These are phyloP conservation scores for Sisymbrium altissimum DNA, from an alignment of 345 rosid species.

Conservation along the genomic window DNA sequence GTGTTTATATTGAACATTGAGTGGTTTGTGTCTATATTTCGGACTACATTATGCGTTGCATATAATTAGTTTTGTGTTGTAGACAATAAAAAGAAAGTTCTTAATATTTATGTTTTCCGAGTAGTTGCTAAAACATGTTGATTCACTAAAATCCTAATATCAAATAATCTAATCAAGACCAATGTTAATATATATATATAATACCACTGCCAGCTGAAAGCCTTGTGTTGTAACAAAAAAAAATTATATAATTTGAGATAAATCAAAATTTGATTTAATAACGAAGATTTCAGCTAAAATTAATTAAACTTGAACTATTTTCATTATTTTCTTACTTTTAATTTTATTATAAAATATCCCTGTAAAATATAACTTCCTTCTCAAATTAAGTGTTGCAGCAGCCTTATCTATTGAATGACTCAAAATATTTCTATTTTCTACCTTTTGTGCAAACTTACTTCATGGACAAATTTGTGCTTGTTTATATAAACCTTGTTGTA, in stretches of 20 bases:
- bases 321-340: no score
- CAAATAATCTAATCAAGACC: not conserved
- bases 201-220: not conserved
- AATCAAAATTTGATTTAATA: not conserved
- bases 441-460: conserved; percentile 35
- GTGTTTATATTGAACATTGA: not conserved
- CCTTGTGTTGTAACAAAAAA: not conserved
- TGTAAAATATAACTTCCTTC: no score
- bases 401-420: not conserved
- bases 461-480: conserved; percentile 30
- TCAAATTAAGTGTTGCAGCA: not conserved
- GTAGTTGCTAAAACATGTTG: not conserved
- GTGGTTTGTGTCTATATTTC: not conserved
- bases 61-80: not conserved
- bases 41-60: not conserved
- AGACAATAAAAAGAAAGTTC: not conserved
- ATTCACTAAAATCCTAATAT: not conserved
- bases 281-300: not conserved
- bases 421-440: not conserved
- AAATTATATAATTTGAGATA: not conserved
- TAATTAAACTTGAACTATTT: no score
- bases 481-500: conserved; percentile 26
- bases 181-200: no score
- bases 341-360: no score
- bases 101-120: not conserved